phyloP scores from a whole-genome alignment of 345 rosid species.

The Excoecaria cochinchinensis region DNA sequence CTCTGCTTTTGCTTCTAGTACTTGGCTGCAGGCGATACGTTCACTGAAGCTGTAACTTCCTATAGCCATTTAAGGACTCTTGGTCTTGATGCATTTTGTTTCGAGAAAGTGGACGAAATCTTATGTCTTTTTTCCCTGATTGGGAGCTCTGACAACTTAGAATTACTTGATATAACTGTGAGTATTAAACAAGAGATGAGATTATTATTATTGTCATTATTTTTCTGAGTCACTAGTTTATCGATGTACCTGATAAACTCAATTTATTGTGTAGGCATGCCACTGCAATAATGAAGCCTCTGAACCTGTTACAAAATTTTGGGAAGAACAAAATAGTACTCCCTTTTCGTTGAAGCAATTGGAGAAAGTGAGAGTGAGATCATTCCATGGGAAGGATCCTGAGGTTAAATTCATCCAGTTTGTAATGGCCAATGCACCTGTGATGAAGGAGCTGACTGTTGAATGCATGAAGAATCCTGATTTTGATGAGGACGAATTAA shows the following conservation, averaged over 20 bases:
- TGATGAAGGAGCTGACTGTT: background rate
- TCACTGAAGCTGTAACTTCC: background rate
- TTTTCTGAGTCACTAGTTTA: background rate
- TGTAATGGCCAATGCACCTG: slow-evolving; percentile 1
- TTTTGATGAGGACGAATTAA: slow-evolving; percentile 3
- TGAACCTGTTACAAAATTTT: slow-evolving; percentile 6
- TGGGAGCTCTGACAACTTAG: background rate
- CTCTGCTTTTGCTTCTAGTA: slow-evolving; percentile 13
- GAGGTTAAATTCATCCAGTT: slow-evolving; percentile 5
- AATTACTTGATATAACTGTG: background rate
- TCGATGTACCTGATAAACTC: background rate
- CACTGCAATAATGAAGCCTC: background rate
- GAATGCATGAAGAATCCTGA: slow-evolving; percentile 5
- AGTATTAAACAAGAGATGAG: background rate
- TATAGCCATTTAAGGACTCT: slow-evolving; percentile 7
- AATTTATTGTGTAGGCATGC: slow-evolving; percentile 3
- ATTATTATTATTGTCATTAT: background rate
- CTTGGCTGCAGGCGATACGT: slow-evolving; percentile 12
- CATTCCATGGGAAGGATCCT: slow-evolving; percentile 1
- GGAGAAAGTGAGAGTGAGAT: slow-evolving; percentile 11
- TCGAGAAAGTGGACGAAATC: slow-evolving; percentile 10
- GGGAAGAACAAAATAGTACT: background rate
- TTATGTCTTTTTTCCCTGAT: background rate
- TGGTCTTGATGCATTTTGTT: slow-evolving; percentile 3
- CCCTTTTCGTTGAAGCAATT: background rate